Percentiles rank a stretch among this genome's conserved stretches.
Evolutionary conservation across 2,329 filamentous ascomycete species (phyloP).

Genomic region (Epicoccum nigrum): DNA sequence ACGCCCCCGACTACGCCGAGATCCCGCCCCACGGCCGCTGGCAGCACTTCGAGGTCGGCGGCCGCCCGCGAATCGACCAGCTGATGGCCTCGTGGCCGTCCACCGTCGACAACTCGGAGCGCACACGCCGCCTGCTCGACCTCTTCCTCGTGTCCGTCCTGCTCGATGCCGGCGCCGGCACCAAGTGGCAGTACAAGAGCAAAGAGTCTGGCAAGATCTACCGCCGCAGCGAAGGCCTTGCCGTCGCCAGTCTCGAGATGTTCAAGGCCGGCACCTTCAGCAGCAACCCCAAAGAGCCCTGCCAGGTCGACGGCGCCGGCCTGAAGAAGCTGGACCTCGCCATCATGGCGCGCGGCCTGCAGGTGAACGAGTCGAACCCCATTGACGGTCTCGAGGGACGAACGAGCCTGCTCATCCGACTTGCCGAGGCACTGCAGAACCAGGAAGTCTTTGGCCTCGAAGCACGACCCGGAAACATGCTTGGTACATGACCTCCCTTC

Average conservation of each 20-base stretch:
- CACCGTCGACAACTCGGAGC: constrained; percentile 72
- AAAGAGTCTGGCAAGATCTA: constrained; percentile 84
- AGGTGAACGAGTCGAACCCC: constrained; percentile 79
- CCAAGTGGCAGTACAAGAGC: constrained; percentile 90
- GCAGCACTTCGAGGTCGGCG: constrained; percentile 72
- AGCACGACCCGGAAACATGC: constrained; percentile 89
- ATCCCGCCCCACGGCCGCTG: constrained; percentile 83
- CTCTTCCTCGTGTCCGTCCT: constrained; percentile 81
- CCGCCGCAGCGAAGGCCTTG: constrained; percentile 84
- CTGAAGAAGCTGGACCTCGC: constrained; percentile 76
- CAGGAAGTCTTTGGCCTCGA: constrained; percentile 83
- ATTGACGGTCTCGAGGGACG: constrained; percentile 86
- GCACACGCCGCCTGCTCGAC: constrained; percentile 76
- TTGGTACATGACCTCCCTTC: constrained; percentile 64
- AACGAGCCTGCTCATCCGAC: constrained; percentile 75
- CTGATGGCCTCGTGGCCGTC: constrained; percentile 72
- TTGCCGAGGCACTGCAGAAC: constrained; percentile 79
- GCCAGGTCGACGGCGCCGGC: constrained; percentile 85
- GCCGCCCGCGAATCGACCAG: constrained; percentile 73
- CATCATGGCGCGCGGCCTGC: constrained; percentile 78
- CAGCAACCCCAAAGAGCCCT: constrained; percentile 78
- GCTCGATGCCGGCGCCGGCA: constrained; percentile 87
- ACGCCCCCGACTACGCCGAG: constrained; percentile 68
- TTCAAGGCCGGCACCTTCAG: constrained; percentile 93
- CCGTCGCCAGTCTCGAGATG: constrained; percentile 82